These are phyloP conservation scores for Calendula officinalis DNA, from an alignment of 129 eudicot genomes.

Conservation along the genomic window DNA sequence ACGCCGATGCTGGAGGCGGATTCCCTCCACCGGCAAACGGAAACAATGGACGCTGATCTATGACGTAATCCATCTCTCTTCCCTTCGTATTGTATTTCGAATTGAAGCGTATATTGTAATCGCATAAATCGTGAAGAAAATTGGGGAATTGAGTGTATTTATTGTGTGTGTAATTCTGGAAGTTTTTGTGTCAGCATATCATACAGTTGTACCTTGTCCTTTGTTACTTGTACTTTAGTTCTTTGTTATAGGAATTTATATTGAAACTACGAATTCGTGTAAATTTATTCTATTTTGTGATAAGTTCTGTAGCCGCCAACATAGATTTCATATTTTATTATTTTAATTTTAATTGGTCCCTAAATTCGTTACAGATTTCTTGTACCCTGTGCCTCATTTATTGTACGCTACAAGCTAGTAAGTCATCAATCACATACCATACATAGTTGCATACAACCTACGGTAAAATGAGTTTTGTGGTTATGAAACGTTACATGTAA, in stretches of 20 bases:
- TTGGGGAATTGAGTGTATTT: constrained; percentile 5
- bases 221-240: background rate
- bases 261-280: background rate
- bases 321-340: background rate
- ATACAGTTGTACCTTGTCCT: background rate
- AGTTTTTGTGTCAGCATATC: background rate
- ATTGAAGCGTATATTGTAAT: background rate
- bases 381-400: background rate
- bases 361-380: background rate
- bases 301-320: background rate
- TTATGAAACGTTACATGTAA: constrained; percentile 4
- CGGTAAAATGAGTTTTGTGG: background rate
- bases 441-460: too few relatives aligned
- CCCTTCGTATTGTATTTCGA: background rate
- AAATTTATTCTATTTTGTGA: constrained; percentile 9
- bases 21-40: background rate
- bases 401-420: constrained; percentile 7
- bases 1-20: background rate
- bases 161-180: background rate
- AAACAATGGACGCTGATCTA: constrained; percentile 4
- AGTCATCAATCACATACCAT: background rate
- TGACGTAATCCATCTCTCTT: background rate
- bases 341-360: background rate
- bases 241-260: background rate
- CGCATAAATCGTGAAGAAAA: constrained; percentile 14